These are phyloP conservation scores for Cryptosporidium xiaoi DNA, from an alignment of 169 alveolate genomes.

Conservation along the genomic window DNA sequence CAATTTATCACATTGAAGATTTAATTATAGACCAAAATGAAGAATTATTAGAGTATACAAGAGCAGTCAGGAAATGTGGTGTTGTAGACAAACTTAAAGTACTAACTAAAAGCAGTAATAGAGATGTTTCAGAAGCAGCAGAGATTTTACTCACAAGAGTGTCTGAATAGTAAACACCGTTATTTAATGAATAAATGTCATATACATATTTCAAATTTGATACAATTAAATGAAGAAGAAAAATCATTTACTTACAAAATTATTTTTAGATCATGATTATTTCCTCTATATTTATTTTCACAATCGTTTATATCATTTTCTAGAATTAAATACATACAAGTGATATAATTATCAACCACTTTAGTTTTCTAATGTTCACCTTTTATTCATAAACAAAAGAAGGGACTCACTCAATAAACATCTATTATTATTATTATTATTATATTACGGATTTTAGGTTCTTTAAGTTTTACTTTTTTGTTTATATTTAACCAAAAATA, in stretches of 20 bases:
- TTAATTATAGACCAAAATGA: conserved; percentile 86
- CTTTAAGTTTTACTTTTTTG: too few species aligned
- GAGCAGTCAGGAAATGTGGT: conserved; percentile 84
- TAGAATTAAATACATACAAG: too few species aligned
- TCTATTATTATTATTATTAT: too few species aligned
- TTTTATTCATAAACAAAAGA: too few species aligned
- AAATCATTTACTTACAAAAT: neutral
- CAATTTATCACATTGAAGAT: conserved; percentile 90
- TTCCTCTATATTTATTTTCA: neutral
- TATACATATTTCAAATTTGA: neutral
- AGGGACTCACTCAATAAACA: too few species aligned
- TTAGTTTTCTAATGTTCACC: too few species aligned
- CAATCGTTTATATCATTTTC: neutral
- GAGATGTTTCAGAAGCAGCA: conserved; percentile 85
- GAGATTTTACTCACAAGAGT: conserved; percentile 82
- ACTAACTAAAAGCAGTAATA: conserved; percentile 77
- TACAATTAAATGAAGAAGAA: neutral
- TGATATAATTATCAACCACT: too few species aligned
- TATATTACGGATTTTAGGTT: too few species aligned
- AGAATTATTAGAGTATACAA: conserved; percentile 83
- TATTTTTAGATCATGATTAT: neutral
- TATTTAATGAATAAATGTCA: neutral
- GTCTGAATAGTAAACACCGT: conserved; percentile 75
- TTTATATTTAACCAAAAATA: too few species aligned
- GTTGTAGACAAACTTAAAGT: conserved; percentile 83